Evolutionary conservation across 139 green algal species (phyloP), one percentile per base, ranked within the genome.

Genomic region (Chlorella sorokiniana): DNA sequence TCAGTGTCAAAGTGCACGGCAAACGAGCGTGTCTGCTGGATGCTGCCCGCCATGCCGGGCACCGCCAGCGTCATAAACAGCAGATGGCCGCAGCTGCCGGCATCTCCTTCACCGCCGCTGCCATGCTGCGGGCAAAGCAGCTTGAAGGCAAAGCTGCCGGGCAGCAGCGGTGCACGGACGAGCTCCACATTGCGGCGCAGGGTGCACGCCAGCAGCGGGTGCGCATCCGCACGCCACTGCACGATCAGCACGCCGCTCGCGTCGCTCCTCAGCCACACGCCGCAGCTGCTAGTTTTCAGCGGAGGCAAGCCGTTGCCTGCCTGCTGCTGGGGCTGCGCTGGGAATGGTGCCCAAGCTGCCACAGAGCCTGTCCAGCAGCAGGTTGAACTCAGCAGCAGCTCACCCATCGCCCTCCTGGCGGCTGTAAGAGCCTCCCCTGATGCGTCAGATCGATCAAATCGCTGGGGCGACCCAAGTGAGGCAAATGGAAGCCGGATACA

Each of bases 341-440:
- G 59, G n/a, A 81, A 81, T 56, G 75, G 75, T 29, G 41, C 75
- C 56, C 56, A 81, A 40, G 75, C 59, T 23, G 75, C 75, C 40
- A 71, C 59, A 1, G 51, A 41, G 22, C 59, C 75, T 16, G 75
- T 81, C 59, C 62, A 81, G 41, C 40, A 59, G 33, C 29, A 35
- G 11, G 37, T 40, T 25, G 71, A 8, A 4, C 45, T 33, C 44
- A 78, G 71, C 71, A 48, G 45, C 23, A 78, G 48, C 22, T 31
- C n/a, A n/a, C n/a, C n/a, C n/a, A n/a, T n/a, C n/a, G n/a, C n/a
- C n/a, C n/a, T n/a, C n/a, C n/a, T n/a, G n/a, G n/a, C n/a, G n/a
- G n/a, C n/a, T n/a, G n/a, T n/a, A n/a, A n/a, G n/a, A n/a, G n/a
- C n/a, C n/a, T n/a, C n/a, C n/a, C n/a, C n/a, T n/a, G n/a, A n/a